Percentiles rank a stretch among this genome's conserved stretches.
phyloP scores from a whole-genome alignment of 352 stramenopile species.

The Globisporangium acanthophoron region DNA sequence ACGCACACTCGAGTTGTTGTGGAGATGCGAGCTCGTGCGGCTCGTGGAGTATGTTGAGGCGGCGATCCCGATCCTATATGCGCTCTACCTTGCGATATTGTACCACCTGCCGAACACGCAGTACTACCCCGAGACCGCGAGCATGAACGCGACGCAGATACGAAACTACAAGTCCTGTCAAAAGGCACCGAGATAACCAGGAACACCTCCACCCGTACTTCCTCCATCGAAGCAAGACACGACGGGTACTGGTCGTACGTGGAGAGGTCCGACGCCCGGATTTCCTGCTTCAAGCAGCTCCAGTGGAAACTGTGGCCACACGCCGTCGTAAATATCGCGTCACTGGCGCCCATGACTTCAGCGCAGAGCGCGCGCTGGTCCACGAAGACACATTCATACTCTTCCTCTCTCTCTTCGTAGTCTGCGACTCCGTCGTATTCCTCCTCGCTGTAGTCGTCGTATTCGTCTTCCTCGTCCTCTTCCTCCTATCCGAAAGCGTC shows the following conservation, averaged over 20 bases:
- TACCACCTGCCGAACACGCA: conserved; percentile 5
- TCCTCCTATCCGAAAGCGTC: too few species aligned
- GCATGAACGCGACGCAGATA: not conserved
- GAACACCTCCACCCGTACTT: conserved; percentile 7
- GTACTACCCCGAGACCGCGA: conserved; percentile 5
- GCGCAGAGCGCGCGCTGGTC: too few species aligned
- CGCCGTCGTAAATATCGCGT: conserved; percentile 72
- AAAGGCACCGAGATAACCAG: too few species aligned
- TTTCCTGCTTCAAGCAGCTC: conserved; percentile 64
- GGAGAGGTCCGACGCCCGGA: conserved; percentile 37
- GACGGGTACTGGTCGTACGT: conserved; percentile 79
- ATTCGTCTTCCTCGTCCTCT: too few species aligned
- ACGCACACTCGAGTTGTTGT: conserved; percentile 1
- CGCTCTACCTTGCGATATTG: not conserved
- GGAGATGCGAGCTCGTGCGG: conserved; percentile 2
- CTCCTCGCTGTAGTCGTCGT: too few species aligned
- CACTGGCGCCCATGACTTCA: too few species aligned
- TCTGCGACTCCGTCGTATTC: too few species aligned
- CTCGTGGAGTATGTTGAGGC: conserved; percentile 10
- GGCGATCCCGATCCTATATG: conserved; percentile 5
- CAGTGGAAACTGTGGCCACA: conserved; percentile 82
- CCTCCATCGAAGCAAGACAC: conserved; percentile 56
- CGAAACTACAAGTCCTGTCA: too few species aligned
- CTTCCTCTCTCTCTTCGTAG: too few species aligned
- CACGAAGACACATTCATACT: too few species aligned